These are phyloP conservation scores for Penicillium sp. DNA, from an alignment of 2,329 filamentous ascomycete genomes.

Conservation along the genomic window DNA sequence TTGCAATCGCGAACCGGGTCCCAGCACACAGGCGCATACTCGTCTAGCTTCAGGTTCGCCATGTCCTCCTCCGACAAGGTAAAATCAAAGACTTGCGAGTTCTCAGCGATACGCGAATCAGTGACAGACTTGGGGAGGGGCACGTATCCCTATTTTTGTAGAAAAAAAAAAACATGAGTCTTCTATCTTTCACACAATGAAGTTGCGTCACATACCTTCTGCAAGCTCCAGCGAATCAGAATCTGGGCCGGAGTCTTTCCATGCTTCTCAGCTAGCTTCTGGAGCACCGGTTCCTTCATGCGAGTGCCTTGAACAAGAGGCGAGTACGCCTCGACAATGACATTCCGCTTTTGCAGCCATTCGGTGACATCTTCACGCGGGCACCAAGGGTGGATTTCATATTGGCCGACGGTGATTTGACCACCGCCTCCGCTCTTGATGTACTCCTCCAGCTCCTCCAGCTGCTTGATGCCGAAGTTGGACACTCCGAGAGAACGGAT, in stretches of 20 bases:
- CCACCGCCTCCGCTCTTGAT: conserved; percentile 56
- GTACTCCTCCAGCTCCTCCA: conserved; percentile 46
- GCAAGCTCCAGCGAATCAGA: conserved; percentile 64
- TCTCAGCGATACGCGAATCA: conserved; percentile 63
- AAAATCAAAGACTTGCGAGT: conserved; percentile 64
- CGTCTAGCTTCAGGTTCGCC: conserved; percentile 57
- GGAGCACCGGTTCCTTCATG: conserved; percentile 58
- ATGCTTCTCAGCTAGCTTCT: conserved; percentile 59
- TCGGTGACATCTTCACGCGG: conserved; percentile 75
- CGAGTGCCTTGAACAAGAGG: conserved; percentile 51
- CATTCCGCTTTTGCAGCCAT: conserved; percentile 70
- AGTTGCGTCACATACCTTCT: conserved; percentile 51
- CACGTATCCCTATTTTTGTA: conserved; percentile 59
- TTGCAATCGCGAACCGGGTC: conserved; percentile 52
- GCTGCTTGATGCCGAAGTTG: conserved; percentile 46
- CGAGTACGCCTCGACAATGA: conserved; percentile 64
- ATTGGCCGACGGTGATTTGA: conserved; percentile 81
- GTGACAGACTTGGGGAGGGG: conserved; percentile 67
- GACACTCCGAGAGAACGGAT: conserved; percentile 48
- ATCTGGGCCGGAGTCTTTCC: conserved; percentile 63
- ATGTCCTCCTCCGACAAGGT: conserved; percentile 63
- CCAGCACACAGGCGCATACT: conserved; percentile 64
- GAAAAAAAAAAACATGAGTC: conserved; percentile 4
- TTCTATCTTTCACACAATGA: too few relatives aligned
- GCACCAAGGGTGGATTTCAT: conserved; percentile 90